Conservation (phyloP, 192 early-diverging fungal genomes). For the Coemansia asiatica region DNA sequence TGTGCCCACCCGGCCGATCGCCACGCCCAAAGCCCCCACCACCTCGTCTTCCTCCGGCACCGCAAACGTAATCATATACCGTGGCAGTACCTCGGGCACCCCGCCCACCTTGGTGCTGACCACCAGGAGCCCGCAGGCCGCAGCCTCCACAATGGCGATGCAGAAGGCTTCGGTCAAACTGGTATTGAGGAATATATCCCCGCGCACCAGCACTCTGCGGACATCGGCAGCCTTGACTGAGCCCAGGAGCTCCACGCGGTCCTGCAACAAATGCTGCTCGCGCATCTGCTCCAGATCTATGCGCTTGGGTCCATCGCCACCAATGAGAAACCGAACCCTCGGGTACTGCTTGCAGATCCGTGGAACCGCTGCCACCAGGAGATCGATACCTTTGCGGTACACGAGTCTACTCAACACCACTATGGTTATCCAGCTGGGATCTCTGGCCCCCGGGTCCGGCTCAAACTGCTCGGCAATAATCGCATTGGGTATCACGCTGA, state of each 20-base stretch:
- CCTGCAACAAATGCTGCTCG: slow-evolving; percentile 88
- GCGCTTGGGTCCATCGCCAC: slow-evolving; percentile 94
- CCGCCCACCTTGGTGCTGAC: slow-evolving; percentile 97
- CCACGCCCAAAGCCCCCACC: slow-evolving; percentile 65
- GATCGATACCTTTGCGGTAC: slow-evolving; percentile 93
- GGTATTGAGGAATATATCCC: slow-evolving; percentile 96
- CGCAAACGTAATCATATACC: slow-evolving; percentile 90
- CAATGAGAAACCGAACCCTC: slow-evolving; percentile 89
- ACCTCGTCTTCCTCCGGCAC: slow-evolving; percentile 82
- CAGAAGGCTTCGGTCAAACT: slow-evolving; percentile 98
- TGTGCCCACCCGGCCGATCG: slow-evolving; percentile 66
- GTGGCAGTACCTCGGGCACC: slow-evolving; percentile 92
- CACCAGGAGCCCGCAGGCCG: slow-evolving; percentile 88
- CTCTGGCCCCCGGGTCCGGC: slow-evolving; percentile 74
- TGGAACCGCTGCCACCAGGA: slow-evolving; percentile 89
- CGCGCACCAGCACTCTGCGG: slow-evolving; percentile 82
- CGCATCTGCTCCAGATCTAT: slow-evolving; percentile 98
- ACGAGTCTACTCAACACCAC: slow-evolving; percentile 89
- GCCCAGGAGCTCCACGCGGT: slow-evolving; percentile 87
- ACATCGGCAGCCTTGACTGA: slow-evolving; percentile 80
- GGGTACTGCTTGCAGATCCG: slow-evolving; percentile 77
- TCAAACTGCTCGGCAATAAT: slow-evolving; percentile 89
- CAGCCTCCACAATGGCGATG: slow-evolving; percentile 98
- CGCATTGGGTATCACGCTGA: slow-evolving; percentile 97
- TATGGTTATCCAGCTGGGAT: slow-evolving; percentile 86